Conservation (phyloP, 768 basidiomycete genomes). For the Dendrothele bispora region DNA sequence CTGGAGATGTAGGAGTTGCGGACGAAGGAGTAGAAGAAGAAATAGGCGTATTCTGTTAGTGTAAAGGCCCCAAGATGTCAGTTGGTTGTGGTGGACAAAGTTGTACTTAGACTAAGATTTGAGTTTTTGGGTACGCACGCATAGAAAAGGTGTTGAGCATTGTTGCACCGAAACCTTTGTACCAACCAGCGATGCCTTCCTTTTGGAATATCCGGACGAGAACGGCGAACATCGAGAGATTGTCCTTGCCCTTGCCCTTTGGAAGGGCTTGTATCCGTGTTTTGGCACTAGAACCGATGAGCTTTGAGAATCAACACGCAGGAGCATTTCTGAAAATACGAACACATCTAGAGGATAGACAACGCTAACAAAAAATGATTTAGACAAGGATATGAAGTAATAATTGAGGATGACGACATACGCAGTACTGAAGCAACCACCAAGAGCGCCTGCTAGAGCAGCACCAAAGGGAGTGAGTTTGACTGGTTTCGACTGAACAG, state of each 20-base stretch:
- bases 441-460: constrained; percentile 90
- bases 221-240: constrained; percentile 61
- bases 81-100: no score
- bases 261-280: constrained; percentile 89
- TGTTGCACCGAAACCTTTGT: constrained; percentile 91
- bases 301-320: background rate
- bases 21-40: constrained; percentile 97
- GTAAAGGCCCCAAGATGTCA: no score
- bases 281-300: constrained; percentile 64
- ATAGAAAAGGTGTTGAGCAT: constrained; percentile 99
- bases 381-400: background rate
- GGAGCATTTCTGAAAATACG: constrained; percentile 35
- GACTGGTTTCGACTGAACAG: constrained; percentile 55
- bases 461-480: constrained; percentile 84
- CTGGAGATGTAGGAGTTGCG: constrained; percentile 80
- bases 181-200: constrained; percentile 83
- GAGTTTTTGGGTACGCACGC: constrained; percentile 58
- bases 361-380: constrained; percentile 46
- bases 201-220: constrained; percentile 70
- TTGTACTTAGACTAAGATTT: no score
- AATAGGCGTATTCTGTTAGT: constrained; percentile 93
- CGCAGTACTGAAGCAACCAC: constrained; percentile 93
- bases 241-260: constrained; percentile 52
- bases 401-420: constrained; percentile 40
- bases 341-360: constrained; percentile 97